Evolutionary conservation across 2,329 filamentous ascomycete genomes (phyloP).

Genomic region (Fusarium nygamai): DNA sequence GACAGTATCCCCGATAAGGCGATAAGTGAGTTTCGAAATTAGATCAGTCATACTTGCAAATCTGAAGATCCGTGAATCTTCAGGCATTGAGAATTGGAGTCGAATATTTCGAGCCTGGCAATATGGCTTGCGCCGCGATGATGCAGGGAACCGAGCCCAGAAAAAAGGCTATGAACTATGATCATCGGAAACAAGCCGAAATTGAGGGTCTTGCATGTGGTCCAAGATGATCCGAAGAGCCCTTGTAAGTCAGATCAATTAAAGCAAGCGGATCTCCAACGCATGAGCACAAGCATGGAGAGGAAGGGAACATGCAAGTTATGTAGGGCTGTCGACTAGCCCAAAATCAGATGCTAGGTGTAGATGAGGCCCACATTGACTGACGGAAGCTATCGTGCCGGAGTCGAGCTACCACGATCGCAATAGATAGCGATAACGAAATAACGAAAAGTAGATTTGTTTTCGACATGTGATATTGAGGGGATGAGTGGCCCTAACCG

Average conservation of each 20-base stretch:
- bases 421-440: background rate
- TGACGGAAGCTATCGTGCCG: background rate
- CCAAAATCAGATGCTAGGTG: constrained; percentile 22
- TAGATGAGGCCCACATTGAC: constrained; percentile 15
- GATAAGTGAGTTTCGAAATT: background rate
- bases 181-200: constrained; percentile 14
- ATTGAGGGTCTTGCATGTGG: background rate
- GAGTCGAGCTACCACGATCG: background rate
- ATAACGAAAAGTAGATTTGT: background rate
- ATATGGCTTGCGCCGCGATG: background rate
- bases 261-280: constrained; percentile 8
- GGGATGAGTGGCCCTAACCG: background rate
- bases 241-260: constrained; percentile 1
- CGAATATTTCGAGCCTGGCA: background rate
- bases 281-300: background rate
- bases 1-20: background rate
- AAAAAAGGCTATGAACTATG: background rate
- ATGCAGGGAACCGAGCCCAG: background rate
- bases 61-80: background rate
- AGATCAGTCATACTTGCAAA: background rate
- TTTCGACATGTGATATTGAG: constrained; percentile 14
- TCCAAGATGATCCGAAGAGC: background rate
- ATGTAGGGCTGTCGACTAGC: constrained; percentile 27
- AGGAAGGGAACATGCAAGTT: background rate
- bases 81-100: background rate